phyloP scores from a whole-genome alignment of 208 protist genomes.

The Leishmania lainsoni region DNA sequence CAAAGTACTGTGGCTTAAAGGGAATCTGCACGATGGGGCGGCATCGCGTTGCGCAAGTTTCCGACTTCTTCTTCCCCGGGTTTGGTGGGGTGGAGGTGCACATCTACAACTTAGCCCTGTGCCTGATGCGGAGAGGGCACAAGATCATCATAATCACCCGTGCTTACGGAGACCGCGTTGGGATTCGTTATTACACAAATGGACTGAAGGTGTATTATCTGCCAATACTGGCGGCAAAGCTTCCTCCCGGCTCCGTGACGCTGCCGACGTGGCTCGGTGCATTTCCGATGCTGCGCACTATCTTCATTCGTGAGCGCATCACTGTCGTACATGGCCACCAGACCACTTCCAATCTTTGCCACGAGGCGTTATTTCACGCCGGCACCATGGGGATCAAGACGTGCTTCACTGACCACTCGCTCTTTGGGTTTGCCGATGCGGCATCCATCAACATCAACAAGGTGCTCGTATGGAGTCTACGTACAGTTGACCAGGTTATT shows the following conservation, averaged over 20 bases:
- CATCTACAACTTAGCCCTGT: slow-evolving; percentile 96
- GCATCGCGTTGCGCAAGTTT: slow-evolving; percentile 91
- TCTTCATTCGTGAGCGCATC: slow-evolving; percentile 96
- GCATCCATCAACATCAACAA: slow-evolving; percentile 97
- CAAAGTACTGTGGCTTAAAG: not conserved
- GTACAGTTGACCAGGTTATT: slow-evolving; percentile 96
- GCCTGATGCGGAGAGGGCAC: slow-evolving; percentile 95
- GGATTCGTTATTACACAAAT: slow-evolving; percentile 96
- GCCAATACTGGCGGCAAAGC: slow-evolving; percentile 90
- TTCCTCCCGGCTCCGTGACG: slow-evolving; percentile 89
- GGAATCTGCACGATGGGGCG: slow-evolving; percentile 39
- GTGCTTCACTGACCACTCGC: slow-evolving; percentile 98
- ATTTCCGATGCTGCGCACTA: slow-evolving; percentile 93
- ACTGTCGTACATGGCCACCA: slow-evolving; percentile 98
- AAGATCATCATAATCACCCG: slow-evolving; percentile 97
- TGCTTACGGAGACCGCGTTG: slow-evolving; percentile 92
- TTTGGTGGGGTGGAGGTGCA: slow-evolving; percentile 98
- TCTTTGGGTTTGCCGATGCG: slow-evolving; percentile 98
- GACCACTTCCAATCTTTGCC: slow-evolving; percentile 95
- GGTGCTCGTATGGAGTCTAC: slow-evolving; percentile 95
- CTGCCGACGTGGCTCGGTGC: slow-evolving; percentile 87
- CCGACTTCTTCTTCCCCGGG: slow-evolving; percentile 98
- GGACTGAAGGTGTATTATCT: slow-evolving; percentile 99
- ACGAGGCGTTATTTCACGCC: slow-evolving; percentile 96
- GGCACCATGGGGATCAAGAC: slow-evolving; percentile 95